phyloP scores from a whole-genome alignment of 1,139 yeast species.

The Trichomonascaceae sp. region DNA sequence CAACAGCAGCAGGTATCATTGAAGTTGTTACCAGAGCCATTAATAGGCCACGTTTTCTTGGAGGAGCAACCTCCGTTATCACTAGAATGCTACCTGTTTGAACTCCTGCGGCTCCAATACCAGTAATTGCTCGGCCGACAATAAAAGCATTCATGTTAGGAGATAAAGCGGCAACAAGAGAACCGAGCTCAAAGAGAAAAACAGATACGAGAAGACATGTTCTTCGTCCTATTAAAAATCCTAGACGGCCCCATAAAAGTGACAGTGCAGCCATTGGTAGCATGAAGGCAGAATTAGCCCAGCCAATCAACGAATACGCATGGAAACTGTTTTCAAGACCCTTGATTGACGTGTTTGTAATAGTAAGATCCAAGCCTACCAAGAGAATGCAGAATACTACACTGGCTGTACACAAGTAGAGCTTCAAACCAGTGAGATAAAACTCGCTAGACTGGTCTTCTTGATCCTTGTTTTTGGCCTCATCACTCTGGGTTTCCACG shows the following conservation, averaged over 20 bases:
- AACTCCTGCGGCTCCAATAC: constrained; percentile 86
- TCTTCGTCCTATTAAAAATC: constrained; percentile 23
- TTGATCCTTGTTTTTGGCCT: background rate
- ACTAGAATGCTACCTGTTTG: constrained; percentile 89
- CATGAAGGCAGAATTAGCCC: constrained; percentile 1
- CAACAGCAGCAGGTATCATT: constrained; percentile 83
- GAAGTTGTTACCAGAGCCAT: constrained; percentile 61
- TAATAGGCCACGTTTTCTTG: constrained; percentile 78
- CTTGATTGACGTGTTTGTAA: background rate
- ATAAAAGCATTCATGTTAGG: constrained; percentile 54
- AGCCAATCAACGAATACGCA: background rate
- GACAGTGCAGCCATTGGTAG: constrained; percentile 1
- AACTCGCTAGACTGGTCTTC: background rate
- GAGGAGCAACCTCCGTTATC: constrained; percentile 86
- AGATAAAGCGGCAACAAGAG: constrained; percentile 54
- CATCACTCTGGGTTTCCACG: background rate
- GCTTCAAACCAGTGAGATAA: constrained; percentile 4
- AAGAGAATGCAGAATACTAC: constrained; percentile 4
- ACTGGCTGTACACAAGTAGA: constrained; percentile 1
- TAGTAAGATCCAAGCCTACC: constrained; percentile 3
- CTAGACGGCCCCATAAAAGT: constrained; percentile 1
- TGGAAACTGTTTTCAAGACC: constrained; percentile 1
- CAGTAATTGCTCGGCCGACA: constrained; percentile 83
- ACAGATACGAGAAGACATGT: constrained; percentile 20
- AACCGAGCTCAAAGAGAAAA: constrained; percentile 28